Base-by-base conservation (phyloP, 2,329 filamentous ascomycete genomes). In the Alternaria infectoria region DNA sequence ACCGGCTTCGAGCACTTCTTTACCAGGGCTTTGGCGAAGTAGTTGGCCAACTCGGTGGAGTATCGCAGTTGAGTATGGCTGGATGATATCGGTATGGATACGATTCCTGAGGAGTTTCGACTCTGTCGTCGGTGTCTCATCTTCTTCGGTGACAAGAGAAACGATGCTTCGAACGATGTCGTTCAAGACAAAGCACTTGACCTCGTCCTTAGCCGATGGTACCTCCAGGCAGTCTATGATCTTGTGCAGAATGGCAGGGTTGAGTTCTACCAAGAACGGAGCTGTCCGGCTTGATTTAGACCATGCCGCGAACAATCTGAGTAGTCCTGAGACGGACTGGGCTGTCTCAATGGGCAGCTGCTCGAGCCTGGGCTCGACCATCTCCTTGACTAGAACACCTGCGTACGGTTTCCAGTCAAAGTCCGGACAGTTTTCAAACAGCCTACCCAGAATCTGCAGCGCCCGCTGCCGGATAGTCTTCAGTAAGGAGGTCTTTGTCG, bases 261-360 rank as follows among this genome's bases (percentile, higher is more conserved):
- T 86, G 61, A 89, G 86, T 8, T 86, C 79, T 12, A 90, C 87
- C 8, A 99, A 84, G 71, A 96, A 92, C 7, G 89, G 75, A 1
- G 90, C 89, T 1, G 89, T 90, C 64, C 85, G 86, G 0, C 88
- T 84, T 21, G 90, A 86, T 61, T 87, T 86, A 4, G 93, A 90
- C 92, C 95, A 97, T 2, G 91, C 91, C 4, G 88, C 89, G 66
- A 99, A 89, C 6, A 99, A 84, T 66, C 90, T 90, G 65, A 97
- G 86, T 44, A 93, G 87, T 15, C 90, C 92, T 3, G 96, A 98
- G 8, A 97, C 85, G 13, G 93, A 93, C 76, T 99, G 94, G 0
- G 93, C 91, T 46, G 93, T 97, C 81, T 99, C 96, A 6, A 87
- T 84, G 0, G 93, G 88, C 57, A 99, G 87, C 61, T 91, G 92